Evolutionary conservation across 345 rosid species (phyloP).

Genomic region (Pistacia atlantica): DNA sequence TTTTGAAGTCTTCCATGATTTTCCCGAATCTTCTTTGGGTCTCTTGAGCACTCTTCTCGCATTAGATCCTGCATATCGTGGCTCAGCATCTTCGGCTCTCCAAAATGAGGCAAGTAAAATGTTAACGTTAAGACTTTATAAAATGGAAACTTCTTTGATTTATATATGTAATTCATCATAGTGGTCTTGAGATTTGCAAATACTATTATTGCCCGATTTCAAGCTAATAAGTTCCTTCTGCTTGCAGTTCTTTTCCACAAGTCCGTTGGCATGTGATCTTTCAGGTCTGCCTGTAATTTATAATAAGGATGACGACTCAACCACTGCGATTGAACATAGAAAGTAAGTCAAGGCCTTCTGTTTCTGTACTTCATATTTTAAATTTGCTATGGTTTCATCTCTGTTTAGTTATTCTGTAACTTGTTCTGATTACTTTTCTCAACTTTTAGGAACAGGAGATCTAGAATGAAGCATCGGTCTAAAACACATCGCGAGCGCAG

Average conservation of each 20-base stretch:
- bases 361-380: neutral
- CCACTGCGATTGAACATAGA: conserved; percentile 32
- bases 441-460: conserved; percentile 35
- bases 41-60: conserved; percentile 60
- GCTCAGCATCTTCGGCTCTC: conserved; percentile 51
- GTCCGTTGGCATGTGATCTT: conserved; percentile 58
- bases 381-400: neutral
- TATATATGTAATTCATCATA: no score
- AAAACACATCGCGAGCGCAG: conserved; percentile 36
- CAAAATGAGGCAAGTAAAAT: conserved; percentile 41
- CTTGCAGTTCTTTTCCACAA: conserved; percentile 50
- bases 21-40: conserved; percentile 53
- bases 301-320: conserved; percentile 41
- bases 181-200: neutral
- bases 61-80: conserved; percentile 53
- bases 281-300: conserved; percentile 54
- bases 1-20: conserved; percentile 37
- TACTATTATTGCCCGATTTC: conserved; percentile 12
- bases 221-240: conserved; percentile 14
- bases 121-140: no score
- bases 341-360: conserved; percentile 35
- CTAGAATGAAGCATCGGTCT: conserved; percentile 42
- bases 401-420: neutral
- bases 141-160: no score
- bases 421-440: neutral